These are phyloP conservation scores for Paramecium sexaurelia DNA, from an alignment of 73 alveolate species.

Conservation along the genomic window DNA sequence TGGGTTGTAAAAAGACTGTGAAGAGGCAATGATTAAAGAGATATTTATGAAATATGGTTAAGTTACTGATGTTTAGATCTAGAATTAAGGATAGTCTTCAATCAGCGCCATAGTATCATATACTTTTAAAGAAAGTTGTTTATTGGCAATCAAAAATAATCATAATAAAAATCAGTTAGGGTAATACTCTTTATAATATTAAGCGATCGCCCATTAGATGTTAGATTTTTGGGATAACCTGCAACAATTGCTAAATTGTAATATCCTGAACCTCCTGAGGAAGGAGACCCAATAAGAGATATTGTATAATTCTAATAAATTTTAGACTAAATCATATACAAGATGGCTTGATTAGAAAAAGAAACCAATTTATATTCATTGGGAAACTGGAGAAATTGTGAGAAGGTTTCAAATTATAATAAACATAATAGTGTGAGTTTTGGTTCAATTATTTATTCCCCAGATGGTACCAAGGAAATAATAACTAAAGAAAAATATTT, in stretches of 20 bases:
- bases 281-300: slow-evolving; percentile 43
- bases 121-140: slow-evolving; percentile 35
- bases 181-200: background rate
- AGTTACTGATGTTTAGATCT: background rate
- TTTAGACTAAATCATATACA: slow-evolving; percentile 41
- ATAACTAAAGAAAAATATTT: slow-evolving; percentile 46
- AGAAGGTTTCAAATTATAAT: background rate
- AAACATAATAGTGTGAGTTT: background rate
- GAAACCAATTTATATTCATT: slow-evolving; percentile 46
- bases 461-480: slow-evolving; percentile 60
- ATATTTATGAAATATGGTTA: slow-evolving; percentile 13
- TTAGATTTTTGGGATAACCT: slow-evolving; percentile 30
- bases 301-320: background rate
- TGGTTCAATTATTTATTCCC: slow-evolving; percentile 59
- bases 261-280: background rate
- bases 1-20: slow-evolving; percentile 50
- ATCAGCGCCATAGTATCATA: slow-evolving; percentile 45
- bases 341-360: slow-evolving; percentile 29
- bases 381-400: slow-evolving; percentile 55
- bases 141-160: slow-evolving; percentile 24
- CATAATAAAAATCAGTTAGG: background rate
- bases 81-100: background rate
- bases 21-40: slow-evolving; percentile 51
- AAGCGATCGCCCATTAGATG: slow-evolving; percentile 43
- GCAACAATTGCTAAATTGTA: background rate